Conservation (phyloP, 1,284 basidiomycete species). For the Malassezia caprae region DNA sequence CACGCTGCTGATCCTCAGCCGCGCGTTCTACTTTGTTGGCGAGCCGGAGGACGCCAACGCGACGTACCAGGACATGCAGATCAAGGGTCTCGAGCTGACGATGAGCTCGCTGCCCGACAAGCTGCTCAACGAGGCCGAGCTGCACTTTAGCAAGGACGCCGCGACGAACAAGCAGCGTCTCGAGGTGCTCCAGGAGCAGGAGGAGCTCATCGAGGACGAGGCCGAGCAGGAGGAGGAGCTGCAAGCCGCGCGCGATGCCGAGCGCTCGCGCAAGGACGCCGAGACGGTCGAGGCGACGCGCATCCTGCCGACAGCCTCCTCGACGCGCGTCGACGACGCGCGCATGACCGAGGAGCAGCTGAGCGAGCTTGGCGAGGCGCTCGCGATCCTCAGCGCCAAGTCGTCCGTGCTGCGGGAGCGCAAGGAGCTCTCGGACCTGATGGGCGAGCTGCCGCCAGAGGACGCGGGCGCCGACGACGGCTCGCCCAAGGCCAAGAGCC, state of each 20-base stretch:
- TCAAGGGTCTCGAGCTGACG: slow-evolving; percentile 71
- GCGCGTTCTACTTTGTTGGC: slow-evolving; percentile 74
- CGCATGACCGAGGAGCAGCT: slow-evolving; percentile 96
- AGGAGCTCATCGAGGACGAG: slow-evolving; percentile 98
- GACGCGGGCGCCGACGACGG: slow-evolving; percentile 2
- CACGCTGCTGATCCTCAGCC: slow-evolving; percentile 78
- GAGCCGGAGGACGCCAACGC: slow-evolving; percentile 19
- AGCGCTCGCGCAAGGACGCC: slow-evolving; percentile 64
- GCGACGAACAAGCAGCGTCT: slow-evolving; percentile 96
- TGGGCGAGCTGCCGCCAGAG: slow-evolving; percentile 53
- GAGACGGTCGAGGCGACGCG: slow-evolving; percentile 39
- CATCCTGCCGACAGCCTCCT: slow-evolving; percentile 25
- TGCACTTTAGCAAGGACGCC: slow-evolving; percentile 84
- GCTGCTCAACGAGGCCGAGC: slow-evolving; percentile 87
- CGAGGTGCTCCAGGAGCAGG: slow-evolving; percentile 92
- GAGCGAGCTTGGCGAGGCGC: slow-evolving; percentile 80
- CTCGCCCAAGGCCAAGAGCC: slow-evolving; percentile 54
- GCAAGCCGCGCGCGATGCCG: slow-evolving; percentile 74
- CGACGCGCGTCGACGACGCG: slow-evolving; percentile 55
- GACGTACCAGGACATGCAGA: slow-evolving; percentile 53
- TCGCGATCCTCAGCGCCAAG: slow-evolving; percentile 82
- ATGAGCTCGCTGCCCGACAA: slow-evolving; percentile 88
- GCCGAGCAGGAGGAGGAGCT: slow-evolving; percentile 91
- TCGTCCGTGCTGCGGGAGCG: slow-evolving; percentile 96
- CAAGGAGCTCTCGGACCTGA: slow-evolving; percentile 73